phyloP scores from a whole-genome alignment of 2,329 filamentous ascomycete species.

The Saccharata proteae region DNA sequence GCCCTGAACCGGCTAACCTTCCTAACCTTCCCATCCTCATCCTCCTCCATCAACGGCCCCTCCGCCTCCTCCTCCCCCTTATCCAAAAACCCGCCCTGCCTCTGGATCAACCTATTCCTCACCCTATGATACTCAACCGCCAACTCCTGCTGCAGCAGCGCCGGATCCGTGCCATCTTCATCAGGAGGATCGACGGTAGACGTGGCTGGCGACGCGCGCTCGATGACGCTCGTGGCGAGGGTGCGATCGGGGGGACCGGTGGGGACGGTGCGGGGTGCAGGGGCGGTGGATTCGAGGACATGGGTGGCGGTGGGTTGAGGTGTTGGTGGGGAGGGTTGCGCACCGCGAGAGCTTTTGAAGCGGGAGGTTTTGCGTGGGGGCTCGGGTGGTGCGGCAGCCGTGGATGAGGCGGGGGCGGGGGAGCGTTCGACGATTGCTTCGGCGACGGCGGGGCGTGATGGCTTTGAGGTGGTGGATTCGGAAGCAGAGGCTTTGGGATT shows the following conservation, averaged over 20 bases:
- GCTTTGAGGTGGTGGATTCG: no score
- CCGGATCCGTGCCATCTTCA: conserved; percentile 49
- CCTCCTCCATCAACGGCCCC: conserved; percentile 55
- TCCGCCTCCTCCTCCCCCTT: conserved; percentile 49
- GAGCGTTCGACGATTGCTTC: conserved; percentile 23
- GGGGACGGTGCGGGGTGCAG: conserved; percentile 27
- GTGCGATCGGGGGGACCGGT: conserved; percentile 46
- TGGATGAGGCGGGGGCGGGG: conserved; percentile 22
- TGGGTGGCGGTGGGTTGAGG: conserved; percentile 14
- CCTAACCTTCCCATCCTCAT: conserved; percentile 45
- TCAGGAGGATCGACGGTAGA: conserved; percentile 38
- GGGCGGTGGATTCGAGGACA: conserved; percentile 7
- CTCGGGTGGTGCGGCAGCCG: conserved; percentile 16
- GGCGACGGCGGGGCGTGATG: conserved; percentile 15
- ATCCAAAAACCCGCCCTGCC: conserved; percentile 74
- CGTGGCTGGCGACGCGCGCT: conserved; percentile 40
- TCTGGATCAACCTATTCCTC: conserved; percentile 71
- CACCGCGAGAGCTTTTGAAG: conserved; percentile 25
- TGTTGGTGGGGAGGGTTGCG: conserved; percentile 11
- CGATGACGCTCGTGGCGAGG: conserved; percentile 47
- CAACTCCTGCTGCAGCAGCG: conserved; percentile 63
- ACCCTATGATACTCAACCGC: conserved; percentile 71
- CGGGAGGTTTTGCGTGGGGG: conserved; percentile 25
- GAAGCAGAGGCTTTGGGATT: background rate
- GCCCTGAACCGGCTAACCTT: conserved; percentile 64